Conservation (phyloP, 1,284 basidiomycete genomes). For the Cryptococcus neoformans region DNA sequence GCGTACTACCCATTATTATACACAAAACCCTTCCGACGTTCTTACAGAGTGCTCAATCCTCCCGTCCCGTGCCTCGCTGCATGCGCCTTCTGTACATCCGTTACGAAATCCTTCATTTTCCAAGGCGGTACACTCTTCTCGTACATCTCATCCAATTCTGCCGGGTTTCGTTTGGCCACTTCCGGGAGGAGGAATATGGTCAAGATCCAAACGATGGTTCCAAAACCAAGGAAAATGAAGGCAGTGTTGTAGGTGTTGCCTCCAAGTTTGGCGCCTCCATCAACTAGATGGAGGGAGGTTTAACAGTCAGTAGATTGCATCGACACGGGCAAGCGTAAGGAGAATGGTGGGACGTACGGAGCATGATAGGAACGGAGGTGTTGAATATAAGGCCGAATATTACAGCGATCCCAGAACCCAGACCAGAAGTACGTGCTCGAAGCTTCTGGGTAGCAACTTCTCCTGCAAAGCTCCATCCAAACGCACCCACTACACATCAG, state of each 20-base stretch:
- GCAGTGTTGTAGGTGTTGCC: conserved; percentile 19
- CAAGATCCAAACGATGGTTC: conserved; percentile 7
- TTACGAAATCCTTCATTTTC: conserved; percentile 19
- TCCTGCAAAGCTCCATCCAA: conserved; percentile 22
- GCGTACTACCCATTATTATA: too few relatives aligned
- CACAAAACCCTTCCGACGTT: too few relatives aligned
- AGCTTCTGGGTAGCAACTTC: conserved; percentile 20
- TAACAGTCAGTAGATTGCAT: too few relatives aligned
- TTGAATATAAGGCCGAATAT: conserved; percentile 23
- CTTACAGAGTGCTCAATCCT: too few relatives aligned
- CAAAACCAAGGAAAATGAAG: conserved; percentile 19
- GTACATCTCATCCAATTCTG: conserved; percentile 34
- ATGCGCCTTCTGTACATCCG: conserved; percentile 20
- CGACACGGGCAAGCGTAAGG: too few relatives aligned
- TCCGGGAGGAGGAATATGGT: conserved; percentile 15
- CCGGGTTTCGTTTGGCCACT: conserved; percentile 15
- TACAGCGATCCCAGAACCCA: conserved; percentile 16
- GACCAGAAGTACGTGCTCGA: conserved; percentile 18
- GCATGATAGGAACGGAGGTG: conserved; percentile 20
- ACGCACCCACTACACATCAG: conserved; percentile 8
- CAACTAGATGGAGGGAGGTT: too few relatives aligned
- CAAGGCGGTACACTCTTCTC: conserved; percentile 21
- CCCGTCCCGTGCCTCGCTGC: not conserved
- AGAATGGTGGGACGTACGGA: conserved; percentile 6
- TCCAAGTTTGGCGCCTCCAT: conserved; percentile 8